phyloP scores from a whole-genome alignment of 345 rosid species.

The Bruguiera gymnorhiza region DNA sequence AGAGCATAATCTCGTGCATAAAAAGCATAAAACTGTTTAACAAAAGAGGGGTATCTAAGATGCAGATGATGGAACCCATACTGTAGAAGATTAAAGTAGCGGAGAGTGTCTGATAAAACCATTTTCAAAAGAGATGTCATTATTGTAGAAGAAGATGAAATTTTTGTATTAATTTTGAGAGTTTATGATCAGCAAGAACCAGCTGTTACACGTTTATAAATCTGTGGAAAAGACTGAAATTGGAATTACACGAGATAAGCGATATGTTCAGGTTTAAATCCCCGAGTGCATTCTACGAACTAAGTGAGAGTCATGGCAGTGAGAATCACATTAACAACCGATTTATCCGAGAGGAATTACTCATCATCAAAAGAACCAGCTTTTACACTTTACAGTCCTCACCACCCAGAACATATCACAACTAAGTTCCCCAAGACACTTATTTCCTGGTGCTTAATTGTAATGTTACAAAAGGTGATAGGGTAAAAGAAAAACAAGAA shows the following conservation, averaged over 20 bases:
- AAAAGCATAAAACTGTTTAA: conserved; percentile 2
- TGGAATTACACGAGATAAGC: too few species aligned
- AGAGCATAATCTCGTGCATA: not conserved
- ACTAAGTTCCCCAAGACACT: conserved; percentile 19
- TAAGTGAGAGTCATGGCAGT: too few species aligned
- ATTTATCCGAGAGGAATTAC: too few species aligned
- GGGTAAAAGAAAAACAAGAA: conserved; percentile 16
- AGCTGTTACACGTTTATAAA: too few species aligned
- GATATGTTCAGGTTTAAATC: too few species aligned
- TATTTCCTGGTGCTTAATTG: conserved; percentile 24
- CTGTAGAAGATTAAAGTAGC: not conserved
- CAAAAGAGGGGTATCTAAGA: conserved; percentile 8
- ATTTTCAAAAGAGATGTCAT: conserved; percentile 22
- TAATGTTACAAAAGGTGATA: conserved; percentile 35
- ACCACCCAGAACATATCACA: conserved; percentile 28
- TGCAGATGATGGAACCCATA: conserved; percentile 12
- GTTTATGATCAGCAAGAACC: conserved; percentile 31
- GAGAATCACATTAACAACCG: too few species aligned
- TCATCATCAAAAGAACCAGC: conserved; percentile 10
- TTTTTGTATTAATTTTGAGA: not conserved
- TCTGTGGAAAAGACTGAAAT: too few species aligned
- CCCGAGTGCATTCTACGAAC: too few species aligned
- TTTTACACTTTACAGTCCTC: conserved; percentile 41
- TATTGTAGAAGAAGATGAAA: conserved; percentile 33
- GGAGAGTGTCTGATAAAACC: conserved; percentile 4